Conservation (phyloP, 495 filamentous ascomycete species). For the Haplographium delicatum region DNA sequence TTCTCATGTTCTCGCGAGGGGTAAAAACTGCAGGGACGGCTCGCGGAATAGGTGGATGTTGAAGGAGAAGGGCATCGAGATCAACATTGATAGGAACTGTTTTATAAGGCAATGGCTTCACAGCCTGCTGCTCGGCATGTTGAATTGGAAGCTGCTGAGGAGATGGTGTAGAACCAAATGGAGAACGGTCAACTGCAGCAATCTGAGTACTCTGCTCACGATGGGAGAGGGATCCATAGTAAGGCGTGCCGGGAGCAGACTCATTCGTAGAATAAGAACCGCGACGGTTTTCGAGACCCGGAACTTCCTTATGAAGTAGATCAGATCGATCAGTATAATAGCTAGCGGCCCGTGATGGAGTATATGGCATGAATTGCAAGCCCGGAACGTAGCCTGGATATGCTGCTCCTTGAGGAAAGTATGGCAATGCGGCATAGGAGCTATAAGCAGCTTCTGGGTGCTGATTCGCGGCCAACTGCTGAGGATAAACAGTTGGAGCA, state of each 20-base stretch:
- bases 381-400: conserved; percentile 33
- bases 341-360: conserved; percentile 33
- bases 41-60: conserved; percentile 76
- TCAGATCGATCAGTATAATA: conserved; percentile 31
- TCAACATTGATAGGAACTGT: conserved; percentile 50
- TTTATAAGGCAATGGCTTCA: conserved; percentile 47
- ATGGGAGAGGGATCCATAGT: conserved; percentile 49
- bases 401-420: conserved; percentile 28
- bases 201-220: conserved; percentile 45
- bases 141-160: conserved; percentile 50
- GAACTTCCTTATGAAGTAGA: conserved; percentile 41
- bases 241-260: conserved; percentile 55
- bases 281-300: conserved; percentile 54
- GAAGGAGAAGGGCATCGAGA: conserved; percentile 63
- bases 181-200: conserved; percentile 57
- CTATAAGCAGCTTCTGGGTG: conserved; percentile 22
- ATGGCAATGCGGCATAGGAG: conserved; percentile 17
- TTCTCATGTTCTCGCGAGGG: conserved; percentile 65
- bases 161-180: conserved; percentile 56
- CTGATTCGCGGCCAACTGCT: conserved; percentile 16
- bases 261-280: conserved; percentile 67
- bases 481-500: conserved; percentile 25
- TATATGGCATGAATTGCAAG: conserved; percentile 38
- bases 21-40: conserved; percentile 85
- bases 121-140: conserved; percentile 33